Conservation (phyloP, 768 basidiomycete species). For the Roridomyces roridus region DNA sequence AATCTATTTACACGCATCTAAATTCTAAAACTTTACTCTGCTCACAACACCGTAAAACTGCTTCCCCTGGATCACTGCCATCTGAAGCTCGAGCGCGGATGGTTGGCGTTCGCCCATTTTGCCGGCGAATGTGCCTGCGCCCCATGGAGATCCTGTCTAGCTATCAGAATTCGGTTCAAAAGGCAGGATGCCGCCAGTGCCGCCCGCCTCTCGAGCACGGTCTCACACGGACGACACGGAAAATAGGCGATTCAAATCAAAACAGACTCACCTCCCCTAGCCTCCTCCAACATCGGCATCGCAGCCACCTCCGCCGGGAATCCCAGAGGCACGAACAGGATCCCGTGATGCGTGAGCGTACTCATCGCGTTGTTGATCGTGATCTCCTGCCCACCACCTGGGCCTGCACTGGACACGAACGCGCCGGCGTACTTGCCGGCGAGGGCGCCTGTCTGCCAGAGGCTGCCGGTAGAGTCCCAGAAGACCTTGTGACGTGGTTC, state of each 20-base stretch:
- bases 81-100: conserved; percentile 58
- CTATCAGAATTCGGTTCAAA: no score
- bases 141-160: conserved; percentile 77
- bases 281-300: conserved; percentile 48
- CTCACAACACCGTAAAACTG: conserved; percentile 57
- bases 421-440: conserved; percentile 81
- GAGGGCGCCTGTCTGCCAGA: conserved; percentile 67
- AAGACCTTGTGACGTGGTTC: conserved; percentile 59
- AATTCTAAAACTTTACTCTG: conserved; percentile 46
- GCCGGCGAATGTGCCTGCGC: conserved; percentile 71
- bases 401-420: conserved; percentile 69
- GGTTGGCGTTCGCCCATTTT: conserved; percentile 66
- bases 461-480: conserved; percentile 75
- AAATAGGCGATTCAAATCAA: no score
- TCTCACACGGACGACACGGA: no score
- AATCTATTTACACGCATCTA: no score
- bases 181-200: no score
- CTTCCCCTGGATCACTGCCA: conserved; percentile 64
- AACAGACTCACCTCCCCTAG: conserved; percentile 62
- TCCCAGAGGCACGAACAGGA: conserved; percentile 75
- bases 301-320: conserved; percentile 53
- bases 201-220: no score
- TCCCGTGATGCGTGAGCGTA: conserved; percentile 75
- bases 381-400: conserved; percentile 78
- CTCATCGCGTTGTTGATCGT: conserved; percentile 58